Conservation (phyloP, 2,329 filamentous ascomycete genomes). For the Beauveria rudraprayagi region DNA sequence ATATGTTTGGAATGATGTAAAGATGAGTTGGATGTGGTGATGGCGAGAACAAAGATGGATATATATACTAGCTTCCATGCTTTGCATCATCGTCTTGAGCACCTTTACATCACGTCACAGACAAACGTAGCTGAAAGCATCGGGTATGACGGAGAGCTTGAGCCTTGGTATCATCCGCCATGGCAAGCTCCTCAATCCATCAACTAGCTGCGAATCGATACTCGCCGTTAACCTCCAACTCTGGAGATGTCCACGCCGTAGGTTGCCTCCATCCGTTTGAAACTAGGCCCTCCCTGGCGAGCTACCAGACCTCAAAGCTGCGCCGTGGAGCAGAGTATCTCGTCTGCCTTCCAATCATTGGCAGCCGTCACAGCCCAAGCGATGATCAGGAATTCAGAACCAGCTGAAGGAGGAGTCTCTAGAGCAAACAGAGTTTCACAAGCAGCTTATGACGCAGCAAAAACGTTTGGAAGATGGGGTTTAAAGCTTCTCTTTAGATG, state of each 20-base stretch:
- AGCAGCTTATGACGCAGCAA: neutral
- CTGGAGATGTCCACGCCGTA: neutral
- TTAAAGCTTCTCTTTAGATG: neutral
- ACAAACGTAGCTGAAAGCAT: neutral
- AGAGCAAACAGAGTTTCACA: neutral
- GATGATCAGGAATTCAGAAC: neutral
- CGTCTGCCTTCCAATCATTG: neutral
- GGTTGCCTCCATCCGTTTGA: neutral
- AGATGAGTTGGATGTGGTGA: neutral
- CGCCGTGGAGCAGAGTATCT: neutral
- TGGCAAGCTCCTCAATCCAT: neutral
- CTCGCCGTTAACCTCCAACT: neutral
- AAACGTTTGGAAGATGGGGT: neutral
- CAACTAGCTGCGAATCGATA: neutral
- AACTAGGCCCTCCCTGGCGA: neutral
- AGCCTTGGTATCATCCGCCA: neutral
- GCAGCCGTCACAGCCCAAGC: neutral
- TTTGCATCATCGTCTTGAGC: slow-evolving; percentile 3
- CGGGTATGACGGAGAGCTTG: neutral
- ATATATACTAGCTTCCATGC: slow-evolving; percentile 1
- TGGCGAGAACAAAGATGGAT: neutral
- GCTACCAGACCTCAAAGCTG: neutral
- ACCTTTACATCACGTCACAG: slow-evolving; percentile 4
- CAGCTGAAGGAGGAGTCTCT: neutral
- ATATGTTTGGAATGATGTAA: neutral